Evolutionary conservation across 164 flowering plant genomes (phyloP), one percentile per base, ranked within the genome.

Genomic region (Berberis thunbergii): DNA sequence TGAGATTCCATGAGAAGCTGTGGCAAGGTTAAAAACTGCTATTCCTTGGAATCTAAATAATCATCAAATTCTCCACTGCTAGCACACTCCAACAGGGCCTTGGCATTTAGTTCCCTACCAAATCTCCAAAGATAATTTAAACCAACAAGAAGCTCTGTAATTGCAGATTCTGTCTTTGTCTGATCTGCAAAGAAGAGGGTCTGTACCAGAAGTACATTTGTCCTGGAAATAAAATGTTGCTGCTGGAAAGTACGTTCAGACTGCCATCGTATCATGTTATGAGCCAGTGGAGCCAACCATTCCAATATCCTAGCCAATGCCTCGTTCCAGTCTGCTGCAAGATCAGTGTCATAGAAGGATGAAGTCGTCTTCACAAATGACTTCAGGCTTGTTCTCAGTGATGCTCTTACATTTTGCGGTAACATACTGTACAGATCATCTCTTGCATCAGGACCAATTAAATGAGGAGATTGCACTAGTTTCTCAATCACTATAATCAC

Each of bases 221-320:
- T 77, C 75, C 73, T 83, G 42, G 88, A 79, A 58, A 72, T 78
- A 42, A 80, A 70, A 70, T 70, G 82, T 73, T 85, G 96, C 74
- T 91, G 93, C 79, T 87, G 96, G 57, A 78, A 81, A 68, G 81
- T 87, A 58, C 94, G 60, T 75, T 86, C 96, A 10, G 93, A 78
- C 43, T 91, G 97, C 97, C 97, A 91, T 71, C 85, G 82, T 60
- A 88, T 83, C 85, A 83, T 91, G 76, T 82, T 83, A 68, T 91
- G 93, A 63, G 97, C 97, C 59, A 91, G 86, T 13, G 97, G 97
- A 6, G 86, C 83, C 52, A 91, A 64, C 97, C 96, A 91, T 54
- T 86, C 91, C 48, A 91, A 67, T 67, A 83, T 86, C 43, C 71
- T 69, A 3, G 77, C 54, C 76, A 91, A 77, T 42, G 96, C 97